phyloP scores from a whole-genome alignment of 2,329 filamentous ascomycete genomes.

The Trichoderma afroharzianum region DNA sequence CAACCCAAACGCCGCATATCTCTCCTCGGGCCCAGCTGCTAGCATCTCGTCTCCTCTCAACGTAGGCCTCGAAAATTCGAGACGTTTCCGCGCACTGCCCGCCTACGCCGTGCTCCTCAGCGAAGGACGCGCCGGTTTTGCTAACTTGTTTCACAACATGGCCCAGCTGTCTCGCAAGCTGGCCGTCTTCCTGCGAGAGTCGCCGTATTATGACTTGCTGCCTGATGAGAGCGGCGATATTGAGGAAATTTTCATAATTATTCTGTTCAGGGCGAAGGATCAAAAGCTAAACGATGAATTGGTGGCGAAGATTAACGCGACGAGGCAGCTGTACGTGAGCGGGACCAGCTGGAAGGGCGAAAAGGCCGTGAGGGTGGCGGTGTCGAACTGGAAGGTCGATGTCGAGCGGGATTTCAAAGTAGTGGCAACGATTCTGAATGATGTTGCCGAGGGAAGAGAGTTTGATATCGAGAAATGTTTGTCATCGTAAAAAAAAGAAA shows the following conservation, averaged over 20 bases:
- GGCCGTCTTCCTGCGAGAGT: constrained; percentile 58
- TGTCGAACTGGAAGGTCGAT: constrained; percentile 80
- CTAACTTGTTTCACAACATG: constrained; percentile 67
- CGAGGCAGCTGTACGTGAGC: constrained; percentile 74
- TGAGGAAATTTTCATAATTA: constrained; percentile 57
- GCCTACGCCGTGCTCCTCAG: constrained; percentile 76
- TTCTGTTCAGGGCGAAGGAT: constrained; percentile 73
- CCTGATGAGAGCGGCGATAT: constrained; percentile 46
- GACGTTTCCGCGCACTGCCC: constrained; percentile 85
- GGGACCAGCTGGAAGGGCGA: constrained; percentile 73
- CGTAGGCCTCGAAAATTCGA: constrained; percentile 85
- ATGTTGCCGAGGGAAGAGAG: constrained; percentile 38
- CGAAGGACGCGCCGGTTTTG: constrained; percentile 68
- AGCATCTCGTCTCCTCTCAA: constrained; percentile 77
- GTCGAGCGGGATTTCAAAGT: constrained; percentile 62
- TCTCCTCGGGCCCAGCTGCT: constrained; percentile 43
- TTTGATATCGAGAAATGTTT: constrained; percentile 26
- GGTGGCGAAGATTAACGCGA: constrained; percentile 69
- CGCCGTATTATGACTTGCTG: constrained; percentile 63
- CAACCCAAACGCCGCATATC: constrained; percentile 84
- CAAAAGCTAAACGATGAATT: constrained; percentile 59
- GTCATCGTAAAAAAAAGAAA: neutral
- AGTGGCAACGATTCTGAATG: constrained; percentile 60
- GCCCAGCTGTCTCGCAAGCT: constrained; percentile 66
- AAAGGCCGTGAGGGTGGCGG: constrained; percentile 75